These are phyloP conservation scores for Hypoxylon crocopeplum DNA, from an alignment of 495 filamentous ascomycete genomes.

Conservation along the genomic window DNA sequence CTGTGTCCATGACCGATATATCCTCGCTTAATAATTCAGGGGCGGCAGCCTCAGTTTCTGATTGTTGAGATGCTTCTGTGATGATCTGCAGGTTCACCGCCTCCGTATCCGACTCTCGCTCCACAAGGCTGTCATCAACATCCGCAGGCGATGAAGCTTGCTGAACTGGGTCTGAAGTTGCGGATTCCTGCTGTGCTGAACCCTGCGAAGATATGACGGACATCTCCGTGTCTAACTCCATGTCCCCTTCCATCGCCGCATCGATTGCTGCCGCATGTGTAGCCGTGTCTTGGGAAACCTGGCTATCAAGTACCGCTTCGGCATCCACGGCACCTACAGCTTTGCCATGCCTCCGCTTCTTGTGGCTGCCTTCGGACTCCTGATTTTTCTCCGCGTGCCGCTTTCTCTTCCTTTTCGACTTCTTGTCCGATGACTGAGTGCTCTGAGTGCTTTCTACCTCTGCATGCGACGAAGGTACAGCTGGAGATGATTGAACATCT, in stretches of 20 bases:
- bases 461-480: slow-evolving; percentile 3
- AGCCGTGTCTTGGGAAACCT: slow-evolving; percentile 6
- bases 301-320: slow-evolving; percentile 27
- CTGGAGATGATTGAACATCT: slow-evolving; percentile 5
- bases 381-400: slow-evolving; percentile 25
- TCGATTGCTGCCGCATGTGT: slow-evolving; percentile 2
- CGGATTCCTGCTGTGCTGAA: slow-evolving; percentile 15
- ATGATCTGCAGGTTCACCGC: slow-evolving; percentile 42
- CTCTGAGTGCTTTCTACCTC: slow-evolving; percentile 7
- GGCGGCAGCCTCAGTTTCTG: slow-evolving; percentile 19
- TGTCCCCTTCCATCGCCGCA: slow-evolving; percentile 11
- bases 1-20: slow-evolving; percentile 6
- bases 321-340: slow-evolving; percentile 8
- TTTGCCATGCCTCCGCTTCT: slow-evolving; percentile 42
- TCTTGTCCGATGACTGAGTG: slow-evolving; percentile 28
- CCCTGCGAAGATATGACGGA: slow-evolving; percentile 15
- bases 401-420: slow-evolving; percentile 37
- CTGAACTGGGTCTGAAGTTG: background rate
- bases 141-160: slow-evolving; percentile 2
- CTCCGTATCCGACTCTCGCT: slow-evolving; percentile 36
- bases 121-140: slow-evolving; percentile 13
- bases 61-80: slow-evolving; percentile 41
- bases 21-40: background rate
- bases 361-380: slow-evolving; percentile 19
- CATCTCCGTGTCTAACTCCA: slow-evolving; percentile 10